Evolutionary conservation across 345 rosid species (phyloP).

Genomic region (thale cress (Arabidopsis thaliana)): DNA sequence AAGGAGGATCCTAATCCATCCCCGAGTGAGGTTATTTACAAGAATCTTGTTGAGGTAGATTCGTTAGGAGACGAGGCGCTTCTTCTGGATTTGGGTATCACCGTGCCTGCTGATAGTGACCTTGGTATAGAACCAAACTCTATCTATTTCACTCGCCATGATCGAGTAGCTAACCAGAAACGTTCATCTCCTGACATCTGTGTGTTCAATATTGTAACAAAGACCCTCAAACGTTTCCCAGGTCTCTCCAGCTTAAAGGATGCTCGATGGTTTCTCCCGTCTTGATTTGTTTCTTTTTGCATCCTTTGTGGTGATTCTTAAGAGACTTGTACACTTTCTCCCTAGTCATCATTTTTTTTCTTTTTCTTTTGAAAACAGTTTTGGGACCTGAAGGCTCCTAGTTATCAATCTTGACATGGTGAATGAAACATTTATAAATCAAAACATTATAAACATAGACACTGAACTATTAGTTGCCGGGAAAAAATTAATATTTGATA

Average conservation of each 20-base stretch:
- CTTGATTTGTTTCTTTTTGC: neutral
- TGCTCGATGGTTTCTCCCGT: slow-evolving; percentile 7
- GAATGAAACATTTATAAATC: too few relatives aligned
- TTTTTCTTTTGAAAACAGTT: too few relatives aligned
- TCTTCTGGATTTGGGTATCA: neutral
- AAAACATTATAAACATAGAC: too few relatives aligned
- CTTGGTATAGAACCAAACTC: neutral
- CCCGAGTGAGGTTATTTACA: neutral
- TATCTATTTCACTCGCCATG: too few relatives aligned
- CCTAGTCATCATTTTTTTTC: too few relatives aligned
- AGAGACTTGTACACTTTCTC: too few relatives aligned
- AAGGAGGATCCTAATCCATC: neutral
- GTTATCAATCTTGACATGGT: too few relatives aligned
- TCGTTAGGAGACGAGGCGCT: neutral
- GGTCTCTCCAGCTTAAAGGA: neutral
- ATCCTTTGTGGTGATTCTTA: too few relatives aligned
- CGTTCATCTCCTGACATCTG: neutral
- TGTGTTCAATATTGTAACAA: slow-evolving; percentile 8
- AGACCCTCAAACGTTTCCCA: slow-evolving; percentile 3
- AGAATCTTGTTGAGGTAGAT: neutral
- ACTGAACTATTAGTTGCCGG: too few relatives aligned
- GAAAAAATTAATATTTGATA: too few relatives aligned
- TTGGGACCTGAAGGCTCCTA: too few relatives aligned
- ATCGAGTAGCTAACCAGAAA: neutral
- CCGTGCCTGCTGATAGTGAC: neutral